Conservation (phyloP, 2,329 filamentous ascomycete species). For the Corniculantispora saksenae region DNA sequence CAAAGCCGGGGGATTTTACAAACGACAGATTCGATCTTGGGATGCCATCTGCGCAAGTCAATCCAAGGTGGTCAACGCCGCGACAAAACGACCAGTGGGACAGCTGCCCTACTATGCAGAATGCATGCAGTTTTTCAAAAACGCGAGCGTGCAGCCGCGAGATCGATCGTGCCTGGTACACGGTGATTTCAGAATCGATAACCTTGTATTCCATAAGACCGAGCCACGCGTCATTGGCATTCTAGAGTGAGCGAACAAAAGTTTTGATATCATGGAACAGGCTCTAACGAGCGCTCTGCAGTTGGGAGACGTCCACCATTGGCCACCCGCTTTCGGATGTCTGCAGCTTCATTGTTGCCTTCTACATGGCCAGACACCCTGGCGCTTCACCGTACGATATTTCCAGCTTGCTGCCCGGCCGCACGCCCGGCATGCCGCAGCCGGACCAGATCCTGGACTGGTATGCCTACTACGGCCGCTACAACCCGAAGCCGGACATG, state of each 20-base stretch:
- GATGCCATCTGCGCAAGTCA: constrained; percentile 72
- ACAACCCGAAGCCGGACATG: constrained; percentile 65
- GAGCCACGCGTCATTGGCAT: constrained; percentile 82
- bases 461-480: constrained; percentile 58
- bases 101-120: constrained; percentile 76
- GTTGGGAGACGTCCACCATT: constrained; percentile 91
- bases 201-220: constrained; percentile 77
- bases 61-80: constrained; percentile 67
- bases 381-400: constrained; percentile 12
- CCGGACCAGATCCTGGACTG: constrained; percentile 43
- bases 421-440: constrained; percentile 62
- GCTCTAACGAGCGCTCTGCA: constrained; percentile 28
- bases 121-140: constrained; percentile 73
- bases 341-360: constrained; percentile 60
- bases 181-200: constrained; percentile 87
- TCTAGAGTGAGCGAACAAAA: constrained; percentile 60
- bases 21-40: constrained; percentile 80
- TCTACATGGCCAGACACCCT: constrained; percentile 20
- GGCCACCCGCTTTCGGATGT: constrained; percentile 85
- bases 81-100: constrained; percentile 71
- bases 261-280: neutral
- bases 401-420: constrained; percentile 59
- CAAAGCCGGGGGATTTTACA: constrained; percentile 71
- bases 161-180: constrained; percentile 76
- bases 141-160: constrained; percentile 63